Base-by-base conservation (phyloP, 257 asterid genomes). In the Euphrasia confusa region DNA sequence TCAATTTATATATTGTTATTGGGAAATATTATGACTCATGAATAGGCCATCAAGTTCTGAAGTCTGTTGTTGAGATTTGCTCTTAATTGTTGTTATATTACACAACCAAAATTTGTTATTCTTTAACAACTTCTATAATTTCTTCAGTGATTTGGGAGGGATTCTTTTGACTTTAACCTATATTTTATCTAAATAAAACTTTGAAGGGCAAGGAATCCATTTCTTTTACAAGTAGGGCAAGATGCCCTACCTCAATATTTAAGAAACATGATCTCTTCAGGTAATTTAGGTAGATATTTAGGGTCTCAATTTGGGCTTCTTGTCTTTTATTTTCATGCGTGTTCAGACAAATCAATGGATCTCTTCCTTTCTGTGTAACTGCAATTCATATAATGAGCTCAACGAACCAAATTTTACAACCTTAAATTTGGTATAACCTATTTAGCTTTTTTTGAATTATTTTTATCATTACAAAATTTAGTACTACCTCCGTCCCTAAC, bases 41-140 rank as follows among this genome's bases (percentile, higher is more conserved):
- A 58, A 54, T 55, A 50, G 55, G 57, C 66, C 55, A 60, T 59
- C 70, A 58, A 61, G 63, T 61, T 40, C 45, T 26, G 10, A 32
- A 3, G 32, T 54, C 60, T 32, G 49, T 64, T 30, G 58, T 9
- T 60, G 55, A 45, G 21, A 50, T 52, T 27, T 54, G 37, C 4
- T 37, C 54, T 58, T 37, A 40, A 50, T 63, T 48, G 12, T 14
- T 21, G 13, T 24, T 63, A 50, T 57, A 48, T 55, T 61, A 42
- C 24, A 10, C 48, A 6, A 32, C 49, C 17, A 28, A 30, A 17
- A 65, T 53, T 30, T 65, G 63, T 57, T 30, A 53, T 15, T 69
- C 40, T 5, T 28, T 66, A 52, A 12, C 58, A 37, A n/a, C 18
- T 42, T 54, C 45, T 2, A 37, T 40, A 7, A 28, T 57, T 68